Evolutionary conservation across 1,284 basidiomycete species (phyloP), one percentile per base, ranked within the genome.

Genomic region (Retiboletus flavoniger): DNA sequence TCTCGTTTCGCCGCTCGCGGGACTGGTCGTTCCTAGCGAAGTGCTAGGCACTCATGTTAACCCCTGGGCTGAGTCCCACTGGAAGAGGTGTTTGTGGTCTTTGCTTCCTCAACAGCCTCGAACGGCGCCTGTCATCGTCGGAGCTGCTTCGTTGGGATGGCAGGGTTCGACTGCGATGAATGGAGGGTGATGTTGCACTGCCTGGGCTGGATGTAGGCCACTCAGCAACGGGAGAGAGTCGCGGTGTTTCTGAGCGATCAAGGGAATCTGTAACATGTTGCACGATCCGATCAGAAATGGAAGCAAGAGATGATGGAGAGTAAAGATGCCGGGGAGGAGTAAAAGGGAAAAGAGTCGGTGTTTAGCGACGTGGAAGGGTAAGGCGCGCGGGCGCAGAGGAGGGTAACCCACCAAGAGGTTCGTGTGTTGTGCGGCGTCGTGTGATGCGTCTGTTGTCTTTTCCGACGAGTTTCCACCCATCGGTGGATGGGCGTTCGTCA

Each of bases 111-210:
- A 82, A 62, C 26, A 81, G 65, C 58, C 77, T 74, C 38, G 74
- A 62, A 11, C 70, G 69, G 21, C 66, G 72, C 52, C 70, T 70
- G 38, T 77, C 75, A 32, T 75, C 74, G 31, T 74, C 74, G 21
- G 59, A 51, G 50, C 65, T 53, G 54, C 50, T 61, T 55, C 69
- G 65, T 16, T 66, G 67, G 2, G 79, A 77, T 7, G 85, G 85
- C 53, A 88, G 57, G 32, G 85, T 88, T 58, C 80, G 76, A 64
- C 86, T 86, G 34, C 85, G 76, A 42, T 73, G 74, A 26, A 72
- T 69, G n/a, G 69, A 64, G 44, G 63, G 54, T 17, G 62, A 54
- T 0, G 49, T 53, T 19, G 58, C 51, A 50, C 63, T 64, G 61
- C 39, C 50, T n/a, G 53, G 55, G 55, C 35, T 68, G 26, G 69